Evolutionary conservation across 2,329 filamentous ascomycete genomes (phyloP).

Genomic region (Colletotrichum liriopes): DNA sequence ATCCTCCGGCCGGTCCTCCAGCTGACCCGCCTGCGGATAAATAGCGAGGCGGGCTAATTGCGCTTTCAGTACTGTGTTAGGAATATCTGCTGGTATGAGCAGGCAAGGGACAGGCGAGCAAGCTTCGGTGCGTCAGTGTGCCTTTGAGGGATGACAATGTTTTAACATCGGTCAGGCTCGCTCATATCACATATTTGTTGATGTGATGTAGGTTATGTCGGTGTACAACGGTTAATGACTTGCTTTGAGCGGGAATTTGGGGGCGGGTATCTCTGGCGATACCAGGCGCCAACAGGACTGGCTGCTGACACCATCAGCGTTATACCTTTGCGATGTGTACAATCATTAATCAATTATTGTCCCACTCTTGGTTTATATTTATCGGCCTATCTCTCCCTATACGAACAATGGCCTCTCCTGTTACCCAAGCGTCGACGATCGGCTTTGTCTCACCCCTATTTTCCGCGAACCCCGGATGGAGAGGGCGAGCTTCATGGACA

Average conservation of each 20-base stretch:
- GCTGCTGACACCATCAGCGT: background rate
- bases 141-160: background rate
- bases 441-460: too few relatives aligned
- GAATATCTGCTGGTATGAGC: background rate
- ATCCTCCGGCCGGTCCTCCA: constrained; percentile 22
- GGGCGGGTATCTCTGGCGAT: constrained; percentile 13
- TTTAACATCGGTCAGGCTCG: background rate
- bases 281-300: constrained; percentile 24
- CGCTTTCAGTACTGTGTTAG: background rate
- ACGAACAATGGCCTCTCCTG: background rate
- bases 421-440: background rate
- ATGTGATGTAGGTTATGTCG: constrained; percentile 25
- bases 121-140: background rate
- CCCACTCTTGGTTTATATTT: too few relatives aligned
- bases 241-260: constrained; percentile 31
- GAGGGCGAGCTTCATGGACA: background rate
- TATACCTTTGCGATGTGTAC: background rate
- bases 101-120: background rate
- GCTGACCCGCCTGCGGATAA: constrained; percentile 29
- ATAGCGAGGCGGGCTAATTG: background rate
- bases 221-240: background rate
- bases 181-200: background rate
- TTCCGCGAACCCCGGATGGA: background rate
- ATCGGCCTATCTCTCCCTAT: background rate
- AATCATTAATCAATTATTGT: background rate